Percentiles rank a stretch among this genome's conserved stretches.
phyloP scores from a whole-genome alignment of 148 eudicot genomes.

The Rhododendron ovatum region DNA sequence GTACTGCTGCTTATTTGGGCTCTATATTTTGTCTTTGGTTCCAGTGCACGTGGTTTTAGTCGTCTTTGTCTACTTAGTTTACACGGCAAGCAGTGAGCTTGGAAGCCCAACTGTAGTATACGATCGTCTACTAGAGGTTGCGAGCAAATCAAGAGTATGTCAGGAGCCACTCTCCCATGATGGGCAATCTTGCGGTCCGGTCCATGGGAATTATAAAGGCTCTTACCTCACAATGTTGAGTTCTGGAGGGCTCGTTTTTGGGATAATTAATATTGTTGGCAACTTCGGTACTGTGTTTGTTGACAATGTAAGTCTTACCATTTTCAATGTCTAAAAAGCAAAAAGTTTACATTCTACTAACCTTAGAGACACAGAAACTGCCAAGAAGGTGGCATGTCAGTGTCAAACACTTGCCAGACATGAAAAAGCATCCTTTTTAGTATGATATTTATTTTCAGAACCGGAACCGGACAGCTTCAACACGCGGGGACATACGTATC shows the following conservation, averaged over 20 bases:
- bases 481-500: background rate
- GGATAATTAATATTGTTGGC: conserved; percentile 89
- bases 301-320: conserved; percentile 64
- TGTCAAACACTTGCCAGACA: background rate
- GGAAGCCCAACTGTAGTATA: conserved; percentile 86
- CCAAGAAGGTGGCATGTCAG: background rate
- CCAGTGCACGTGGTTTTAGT: conserved; percentile 90
- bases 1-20: conserved; percentile 3
- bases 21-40: conserved; percentile 4
- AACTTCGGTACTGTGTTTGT: conserved; percentile 97
- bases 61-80: conserved; percentile 85
- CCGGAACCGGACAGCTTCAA: background rate
- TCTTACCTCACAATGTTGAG: conserved; percentile 92
- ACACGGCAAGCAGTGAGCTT: conserved; percentile 71
- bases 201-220: conserved; percentile 73
- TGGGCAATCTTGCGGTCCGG: conserved; percentile 91
- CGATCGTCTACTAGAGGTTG: conserved; percentile 63
- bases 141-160: conserved; percentile 72
- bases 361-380: background rate
- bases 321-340: background rate
- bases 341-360: background rate
- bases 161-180: conserved; percentile 63
- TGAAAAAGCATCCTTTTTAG: background rate
- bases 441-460: background rate
- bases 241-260: conserved; percentile 84